Base-by-base conservation (phyloP, 2,329 filamentous ascomycete species). In the Cladophialophora immunda region DNA sequence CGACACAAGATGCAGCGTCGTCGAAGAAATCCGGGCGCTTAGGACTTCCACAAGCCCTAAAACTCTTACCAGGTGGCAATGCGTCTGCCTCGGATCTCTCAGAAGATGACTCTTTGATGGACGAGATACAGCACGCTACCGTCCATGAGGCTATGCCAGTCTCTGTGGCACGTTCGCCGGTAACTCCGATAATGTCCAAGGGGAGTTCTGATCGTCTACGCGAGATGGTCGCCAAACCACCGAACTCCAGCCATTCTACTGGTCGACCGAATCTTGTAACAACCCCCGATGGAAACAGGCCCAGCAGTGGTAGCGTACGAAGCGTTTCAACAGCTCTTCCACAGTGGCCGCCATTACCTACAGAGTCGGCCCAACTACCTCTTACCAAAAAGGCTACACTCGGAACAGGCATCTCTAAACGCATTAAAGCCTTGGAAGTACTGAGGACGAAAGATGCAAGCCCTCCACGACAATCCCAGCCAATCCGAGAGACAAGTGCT, bases 361-460 rank as follows among this genome's bases (percentile, higher is more conserved):
- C 36, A 15, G 74, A 78, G 17, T 67, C 75, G 30, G 75, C 75
- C 41, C 78, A 79, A n/a, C 78, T 85, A 15, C 84, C 85, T 59
- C 75, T 90, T 58, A 81, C 85, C 55, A 93, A 92, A 76, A 96
- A 94, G 77, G 85, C 90, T 71, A 95, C 92, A 74, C 87, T 98
- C 27, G 94, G 93, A 7, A 93, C 92, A 8, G 93, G 92, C 72
- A 97, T 99, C 68, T 96, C 94, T 2, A 92, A 94, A 77, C 90
- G 95, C 50, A 98, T 98, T 77, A 96, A 97, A 78, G 93, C 94
- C 6, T 83, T 99, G 61, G 92, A 97, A 76, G 94, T 93, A 78
- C 85, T 95, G 63, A 84, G 68, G 30, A 62, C 70, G 22, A 70
- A 70, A 32, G 70, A 73, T 13, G 53, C 41, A 19, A 67, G 52